Evolutionary conservation across 768 basidiomycete species (phyloP), one percentile per base, ranked within the genome.

Genomic region (Boletus tylopilopsis): DNA sequence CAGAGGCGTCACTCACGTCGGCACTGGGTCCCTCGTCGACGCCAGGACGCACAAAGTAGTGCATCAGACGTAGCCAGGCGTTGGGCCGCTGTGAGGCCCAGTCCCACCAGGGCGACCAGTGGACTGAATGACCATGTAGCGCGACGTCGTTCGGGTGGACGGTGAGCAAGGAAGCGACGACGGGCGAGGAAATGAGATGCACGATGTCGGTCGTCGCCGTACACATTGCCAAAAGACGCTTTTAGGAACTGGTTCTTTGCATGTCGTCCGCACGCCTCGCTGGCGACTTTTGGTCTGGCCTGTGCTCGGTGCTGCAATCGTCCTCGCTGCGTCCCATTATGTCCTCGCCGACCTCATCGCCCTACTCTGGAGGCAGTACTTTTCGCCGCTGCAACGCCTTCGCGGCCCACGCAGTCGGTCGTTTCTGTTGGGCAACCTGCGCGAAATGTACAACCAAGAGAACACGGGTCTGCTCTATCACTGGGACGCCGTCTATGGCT

Each of bases 361-460:
- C 29, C 68, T 80, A 32, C 58, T 82, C 50, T 32, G 73, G 55
- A 62, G 74, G 8, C 79, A 81, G 57, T 61, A 56, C 49, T 63
- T 64, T 37, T 81, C 78, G 0, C 79, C 78, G 10, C 73, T 80
- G 9, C 71, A 68, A n/a, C 53, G 50, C 29, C 74, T 83, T 22
- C 69, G 65, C 1, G 73, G 78, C 6, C 80, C 80, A 11, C 70
- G 73, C 2, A 73, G 68, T 12, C 67, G 65, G 0, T 77, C 78
- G 0, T 67, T 76, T 58, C 73, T 81, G 65, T 64, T 77, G 53
- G 80, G 79, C 4, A 77, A 81, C 63, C 73, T 80, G 25, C 68
- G 64, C 24, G 71, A 78, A 53, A 73, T 81, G 66, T 76, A 79
- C 60, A 72, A 82, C 62, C 76, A 80, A 63, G 82, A 84, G 59